These are phyloP conservation scores for Neurospora terricola DNA, from an alignment of 495 filamentous ascomycete genomes.

Conservation along the genomic window DNA sequence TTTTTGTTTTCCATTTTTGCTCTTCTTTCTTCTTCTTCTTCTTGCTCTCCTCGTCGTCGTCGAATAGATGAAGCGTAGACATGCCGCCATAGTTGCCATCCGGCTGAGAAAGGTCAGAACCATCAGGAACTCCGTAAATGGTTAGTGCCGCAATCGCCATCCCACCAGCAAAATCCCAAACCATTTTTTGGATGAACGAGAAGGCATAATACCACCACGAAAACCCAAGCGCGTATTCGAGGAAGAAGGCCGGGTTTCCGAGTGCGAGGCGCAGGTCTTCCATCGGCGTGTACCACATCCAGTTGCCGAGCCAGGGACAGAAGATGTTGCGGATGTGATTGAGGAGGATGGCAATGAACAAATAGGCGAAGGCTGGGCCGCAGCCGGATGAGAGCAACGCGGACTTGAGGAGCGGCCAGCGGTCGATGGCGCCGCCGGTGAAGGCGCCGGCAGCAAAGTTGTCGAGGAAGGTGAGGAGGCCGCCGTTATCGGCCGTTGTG, in stretches of 20 bases:
- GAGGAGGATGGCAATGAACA: conserved; percentile 10
- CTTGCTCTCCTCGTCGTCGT: too few species aligned
- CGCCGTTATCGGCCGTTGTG: background rate
- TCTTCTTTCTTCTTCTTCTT: background rate
- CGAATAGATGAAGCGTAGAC: too few species aligned
- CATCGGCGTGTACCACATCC: conserved; percentile 13
- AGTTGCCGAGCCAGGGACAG: conserved; percentile 4
- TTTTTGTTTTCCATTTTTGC: background rate
- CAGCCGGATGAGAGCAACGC: conserved; percentile 7
- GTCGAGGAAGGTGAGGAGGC: conserved; percentile 3
- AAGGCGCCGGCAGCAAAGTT: conserved; percentile 1
- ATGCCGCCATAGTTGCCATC: too few species aligned
- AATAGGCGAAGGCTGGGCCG: background rate
- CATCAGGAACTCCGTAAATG: background rate
- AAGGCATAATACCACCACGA: background rate
- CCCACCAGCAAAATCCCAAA: background rate
- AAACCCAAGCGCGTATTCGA: conserved; percentile 5
- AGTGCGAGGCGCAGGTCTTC: conserved; percentile 15
- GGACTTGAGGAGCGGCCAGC: conserved; percentile 3
- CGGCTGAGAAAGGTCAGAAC: too few species aligned
- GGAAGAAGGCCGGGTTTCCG: conserved; percentile 14
- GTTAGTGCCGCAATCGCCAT: background rate
- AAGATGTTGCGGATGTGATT: conserved; percentile 18
- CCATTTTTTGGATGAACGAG: conserved; percentile 1
- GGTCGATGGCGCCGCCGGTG: background rate